A percentile compares a stretch with the other conserved stretches of the same genome.
Conservation (phyloP, 805 yeast species). For the Ogataea siamensis region DNA sequence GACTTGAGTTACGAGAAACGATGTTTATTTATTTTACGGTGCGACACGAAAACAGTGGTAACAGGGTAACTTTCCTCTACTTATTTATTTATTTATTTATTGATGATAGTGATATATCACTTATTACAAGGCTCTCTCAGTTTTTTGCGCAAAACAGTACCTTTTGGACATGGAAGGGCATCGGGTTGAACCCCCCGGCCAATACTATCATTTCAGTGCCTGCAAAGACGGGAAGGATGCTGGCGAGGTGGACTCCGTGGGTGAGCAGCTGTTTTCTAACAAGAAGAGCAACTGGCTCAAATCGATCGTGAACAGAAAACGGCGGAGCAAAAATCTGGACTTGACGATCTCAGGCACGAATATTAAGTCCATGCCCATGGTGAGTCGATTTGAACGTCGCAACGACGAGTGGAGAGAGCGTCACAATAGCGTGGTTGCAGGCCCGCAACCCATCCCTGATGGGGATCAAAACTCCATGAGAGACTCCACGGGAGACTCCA, state of each 20-base stretch:
- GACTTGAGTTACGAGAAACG: background rate
- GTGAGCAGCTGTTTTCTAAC: constrained; percentile 15
- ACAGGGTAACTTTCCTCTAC: constrained; percentile 9
- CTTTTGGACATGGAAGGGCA: background rate
- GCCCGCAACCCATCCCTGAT: too few relatives aligned
- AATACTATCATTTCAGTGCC: constrained; percentile 13
- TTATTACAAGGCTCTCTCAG: background rate
- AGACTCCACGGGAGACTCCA: background rate
- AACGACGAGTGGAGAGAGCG: constrained; percentile 23
- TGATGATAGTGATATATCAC: constrained; percentile 1
- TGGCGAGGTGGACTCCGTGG: constrained; percentile 1
- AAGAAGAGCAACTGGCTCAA: constrained; percentile 12
- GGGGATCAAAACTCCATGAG: too few relatives aligned
- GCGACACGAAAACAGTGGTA: constrained; percentile 12
- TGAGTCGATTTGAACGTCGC: constrained; percentile 21
- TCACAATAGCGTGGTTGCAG: constrained; percentile 2
- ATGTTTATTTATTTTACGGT: constrained; percentile 8
- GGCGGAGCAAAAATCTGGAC: constrained; percentile 9
- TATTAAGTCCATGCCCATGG: constrained; percentile 27
- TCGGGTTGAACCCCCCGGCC: background rate
- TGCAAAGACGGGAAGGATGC: constrained; percentile 4
- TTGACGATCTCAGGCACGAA: constrained; percentile 15
- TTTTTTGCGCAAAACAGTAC: background rate
- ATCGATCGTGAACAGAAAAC: constrained; percentile 5
- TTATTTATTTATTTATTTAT: background rate